Evolutionary conservation across 1,139 yeast species (phyloP), one percentile per base, ranked within the genome.

Genomic region (Candida pseudocylindracea): DNA sequence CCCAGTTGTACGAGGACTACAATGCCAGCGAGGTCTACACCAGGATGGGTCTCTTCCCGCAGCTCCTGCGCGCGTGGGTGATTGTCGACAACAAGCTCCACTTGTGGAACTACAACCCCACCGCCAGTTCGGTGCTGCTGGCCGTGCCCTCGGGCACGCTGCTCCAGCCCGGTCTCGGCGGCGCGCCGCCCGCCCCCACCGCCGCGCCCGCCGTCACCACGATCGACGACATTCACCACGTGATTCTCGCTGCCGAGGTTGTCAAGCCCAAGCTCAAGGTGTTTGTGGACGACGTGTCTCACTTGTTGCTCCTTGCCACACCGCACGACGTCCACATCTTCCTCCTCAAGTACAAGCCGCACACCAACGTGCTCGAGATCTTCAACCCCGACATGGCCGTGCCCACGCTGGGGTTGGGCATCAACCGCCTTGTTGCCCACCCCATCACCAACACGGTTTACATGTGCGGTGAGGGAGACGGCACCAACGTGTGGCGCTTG

Each of bases 1-100:
- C 20, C 48, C 71, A 67, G 39, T 72, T 83, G 40, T 68, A 79
- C 41, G 80, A 74, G 38, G 85, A 79, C 42, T 70, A 75, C 46
- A 72, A 68, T 42, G 64, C 70, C 33, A 67, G 83, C 10, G 73
- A 74, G 44, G 64, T 71, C 36, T 63, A 60, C 32, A 70, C 85
- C 27, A 73, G 73, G 38, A 73, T 80, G 69, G 98, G 98, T 8
- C 54, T 85, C 32, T 74, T 88, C 42, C 69, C 88, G 0, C 85
- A 76, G 37, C 66, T 88, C 30, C 70, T 72, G 38, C 67, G 94
- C 38, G 72, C 88, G 8, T 88, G 96, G 96, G 66, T 85, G 32
- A 71, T 80, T 2, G 71, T 75, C 29, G 96, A 83, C 49, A 76
- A 76, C 45, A 72, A 75, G 44, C 59, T 91, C 43, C 67, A 78